phyloP scores from a whole-genome alignment of 768 basidiomycete genomes.

The Phlebiopsis flavidoalba region DNA sequence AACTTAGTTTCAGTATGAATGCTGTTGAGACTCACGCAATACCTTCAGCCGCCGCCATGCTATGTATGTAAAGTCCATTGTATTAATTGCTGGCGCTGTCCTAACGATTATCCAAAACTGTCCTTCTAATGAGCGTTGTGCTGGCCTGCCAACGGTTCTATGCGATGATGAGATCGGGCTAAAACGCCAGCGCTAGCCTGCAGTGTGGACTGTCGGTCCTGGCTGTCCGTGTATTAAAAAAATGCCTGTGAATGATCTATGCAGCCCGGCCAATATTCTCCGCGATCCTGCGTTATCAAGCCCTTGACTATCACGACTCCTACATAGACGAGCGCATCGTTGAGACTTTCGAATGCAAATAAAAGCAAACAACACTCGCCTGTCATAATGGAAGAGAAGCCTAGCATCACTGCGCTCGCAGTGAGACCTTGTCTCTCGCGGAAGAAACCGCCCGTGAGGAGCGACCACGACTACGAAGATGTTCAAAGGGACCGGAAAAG shows the following conservation, averaged over 20 bases:
- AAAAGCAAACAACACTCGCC: slow-evolving; percentile 31
- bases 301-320: slow-evolving; percentile 12
- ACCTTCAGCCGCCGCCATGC: no score
- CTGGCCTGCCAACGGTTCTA: no score
- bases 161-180: no score
- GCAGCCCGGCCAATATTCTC: slow-evolving; percentile 4
- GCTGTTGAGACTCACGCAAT: no score
- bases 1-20: no score
- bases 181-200: no score
- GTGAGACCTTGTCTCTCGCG: slow-evolving; percentile 58
- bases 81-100: no score
- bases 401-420: slow-evolving; percentile 52
- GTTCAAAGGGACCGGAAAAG: slow-evolving; percentile 75
- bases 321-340: background rate
- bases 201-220: no score
- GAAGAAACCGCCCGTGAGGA: slow-evolving; percentile 65
- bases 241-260: background rate
- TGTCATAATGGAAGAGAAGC: slow-evolving; percentile 55
- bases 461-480: slow-evolving; percentile 65
- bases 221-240: no score
- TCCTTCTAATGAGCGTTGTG: no score
- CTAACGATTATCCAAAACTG: no score
- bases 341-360: background rate
- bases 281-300: slow-evolving; percentile 7
- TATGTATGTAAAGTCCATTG: no score